A percentile compares a stretch with the other conserved stretches of the same genome.
phyloP scores from a whole-genome alignment of 305 asterid genomes.

The Caryopteris hybrid region DNA sequence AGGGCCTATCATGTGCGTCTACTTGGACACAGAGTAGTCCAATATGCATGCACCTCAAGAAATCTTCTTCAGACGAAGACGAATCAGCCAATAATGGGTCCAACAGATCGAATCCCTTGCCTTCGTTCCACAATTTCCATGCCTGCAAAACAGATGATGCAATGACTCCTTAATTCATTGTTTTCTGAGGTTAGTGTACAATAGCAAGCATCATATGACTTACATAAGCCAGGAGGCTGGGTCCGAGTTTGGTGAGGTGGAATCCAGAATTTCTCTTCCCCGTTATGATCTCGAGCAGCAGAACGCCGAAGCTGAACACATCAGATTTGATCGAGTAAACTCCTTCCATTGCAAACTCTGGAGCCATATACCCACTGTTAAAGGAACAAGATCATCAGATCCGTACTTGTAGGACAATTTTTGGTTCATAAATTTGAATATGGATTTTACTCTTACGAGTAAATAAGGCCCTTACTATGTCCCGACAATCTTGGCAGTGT shows the following conservation, averaged over 20 bases:
- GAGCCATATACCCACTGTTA: slow-evolving; percentile 24
- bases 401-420: not conserved
- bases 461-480: slow-evolving; percentile 20
- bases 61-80: not conserved
- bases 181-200: not conserved
- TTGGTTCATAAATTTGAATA: too few species aligned
- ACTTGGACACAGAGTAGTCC: slow-evolving; percentile 27
- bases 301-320: slow-evolving; percentile 24
- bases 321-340: slow-evolving; percentile 19
- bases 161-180: too few species aligned
- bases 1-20: slow-evolving; percentile 16
- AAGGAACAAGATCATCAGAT: not conserved
- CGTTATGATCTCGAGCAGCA: slow-evolving; percentile 18
- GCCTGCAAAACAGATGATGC: not conserved
- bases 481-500: slow-evolving; percentile 17
- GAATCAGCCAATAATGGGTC: slow-evolving; percentile 12
- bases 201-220: too few species aligned
- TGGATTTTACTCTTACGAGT: too few species aligned
- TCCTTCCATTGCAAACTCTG: slow-evolving; percentile 24
- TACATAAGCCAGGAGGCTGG: slow-evolving; percentile 18
- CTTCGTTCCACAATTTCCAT: slow-evolving; percentile 17
- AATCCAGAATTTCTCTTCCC: slow-evolving; percentile 17
- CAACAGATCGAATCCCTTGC: not conserved
- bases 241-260: not conserved
- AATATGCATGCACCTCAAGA: slow-evolving; percentile 14